A percentile compares a stretch with the other conserved stretches of the same genome.
Evolutionary conservation across 257 asterid genomes (phyloP).

Genomic region (Solanum etuberosum): DNA sequence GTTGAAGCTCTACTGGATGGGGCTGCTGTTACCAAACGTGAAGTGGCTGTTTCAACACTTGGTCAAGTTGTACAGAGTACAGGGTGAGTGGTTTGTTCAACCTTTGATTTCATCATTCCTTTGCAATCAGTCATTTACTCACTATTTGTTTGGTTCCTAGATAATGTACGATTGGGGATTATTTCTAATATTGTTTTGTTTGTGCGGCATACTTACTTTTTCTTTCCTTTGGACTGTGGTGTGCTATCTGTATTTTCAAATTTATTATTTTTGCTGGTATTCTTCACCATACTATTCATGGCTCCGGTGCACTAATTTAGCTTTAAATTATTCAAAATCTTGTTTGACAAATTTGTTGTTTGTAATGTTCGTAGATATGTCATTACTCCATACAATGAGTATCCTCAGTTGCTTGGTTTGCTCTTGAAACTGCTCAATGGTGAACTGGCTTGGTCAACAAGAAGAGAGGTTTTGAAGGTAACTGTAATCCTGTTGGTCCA

Average conservation of each 20-base stretch:
- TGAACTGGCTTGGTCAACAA: slow-evolving; percentile 98
- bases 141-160: neutral
- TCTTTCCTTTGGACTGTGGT: neutral
- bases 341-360: neutral
- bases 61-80: slow-evolving; percentile 99
- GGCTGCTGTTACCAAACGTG: slow-evolving; percentile 93
- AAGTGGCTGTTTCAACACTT: slow-evolving; percentile 94
- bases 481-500: slow-evolving; percentile 4
- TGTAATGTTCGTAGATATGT: slow-evolving; percentile 56
- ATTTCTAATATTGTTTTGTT: neutral
- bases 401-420: slow-evolving; percentile 87
- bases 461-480: slow-evolving; percentile 97
- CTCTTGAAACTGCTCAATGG: slow-evolving; percentile 91
- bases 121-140: neutral
- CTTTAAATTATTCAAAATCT: neutral
- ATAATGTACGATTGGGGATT: neutral
- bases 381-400: slow-evolving; percentile 87
- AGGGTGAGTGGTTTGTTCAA: slow-evolving; percentile 49
- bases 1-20: slow-evolving; percentile 94
- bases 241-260: neutral
- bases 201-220: neutral
- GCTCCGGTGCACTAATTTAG: neutral
- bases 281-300: neutral
- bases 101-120: neutral
- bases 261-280: neutral